Evolutionary conservation across 352 stramenopile species (phyloP), one percentile per base, ranked within the genome.

Genomic region (Lagenidium sp.): DNA sequence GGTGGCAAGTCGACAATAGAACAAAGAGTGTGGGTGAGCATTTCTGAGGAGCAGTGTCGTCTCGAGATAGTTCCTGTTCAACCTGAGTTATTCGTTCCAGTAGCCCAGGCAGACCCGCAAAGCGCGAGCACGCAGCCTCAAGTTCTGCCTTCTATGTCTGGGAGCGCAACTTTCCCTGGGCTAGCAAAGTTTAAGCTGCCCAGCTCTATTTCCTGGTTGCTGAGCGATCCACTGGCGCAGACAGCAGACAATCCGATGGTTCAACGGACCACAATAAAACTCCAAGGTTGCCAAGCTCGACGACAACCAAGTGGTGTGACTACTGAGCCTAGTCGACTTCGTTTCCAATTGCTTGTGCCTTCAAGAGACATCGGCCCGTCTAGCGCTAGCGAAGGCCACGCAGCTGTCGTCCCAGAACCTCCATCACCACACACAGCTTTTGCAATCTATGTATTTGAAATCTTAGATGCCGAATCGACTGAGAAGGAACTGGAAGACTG

Each of bases 41-140:
- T 82, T n/a, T 81, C 56, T 0, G 72, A 85, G 41, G 68, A 82
- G 20, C 58, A 75, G 26, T 63, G 62, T n/a, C 76, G 62, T 41
- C 50, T 82, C 6, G 69, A 85, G 44, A 62, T 85, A 47, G 55
- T 56, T 1, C 67, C 65, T 7, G 42, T 63, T 2, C 50, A 55
- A 20, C n/a, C n/a, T n/a, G n/a, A n/a, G n/a, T n/a, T n/a, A n/a
- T n/a, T n/a, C n/a, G n/a, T n/a, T n/a, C n/a, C n/a, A n/a, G n/a
- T n/a, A n/a, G n/a, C n/a, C n/a, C n/a, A n/a, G n/a, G n/a, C n/a
- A n/a, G n/a, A n/a, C n/a, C n/a, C n/a, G n/a, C n/a, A n/a, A n/a
- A n/a, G n/a, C n/a, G n/a, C n/a, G n/a, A n/a, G n/a, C n/a, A n/a
- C n/a, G n/a, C n/a, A n/a, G n/a, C n/a, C n/a, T n/a, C n/a, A n/a